A percentile compares a stretch with the other conserved stretches of the same genome.
These are phyloP conservation scores for Ogataea thermomethanolica DNA, from an alignment of 805 yeast genomes.

Conservation along the genomic window DNA sequence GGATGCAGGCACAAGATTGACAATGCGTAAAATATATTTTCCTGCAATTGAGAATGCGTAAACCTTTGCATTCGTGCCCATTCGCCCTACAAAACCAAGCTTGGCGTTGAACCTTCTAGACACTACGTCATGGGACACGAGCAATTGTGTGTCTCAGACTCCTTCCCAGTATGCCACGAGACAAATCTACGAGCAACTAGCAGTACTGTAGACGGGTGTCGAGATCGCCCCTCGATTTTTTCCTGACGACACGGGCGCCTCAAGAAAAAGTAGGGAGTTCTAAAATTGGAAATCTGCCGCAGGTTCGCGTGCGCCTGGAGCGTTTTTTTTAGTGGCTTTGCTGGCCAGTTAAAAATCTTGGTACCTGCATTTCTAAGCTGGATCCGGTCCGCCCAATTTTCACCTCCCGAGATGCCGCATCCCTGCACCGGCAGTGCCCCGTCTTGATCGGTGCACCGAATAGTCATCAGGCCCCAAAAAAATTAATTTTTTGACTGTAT, in stretches of 20 bases:
- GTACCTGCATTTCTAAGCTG: conserved; percentile 6
- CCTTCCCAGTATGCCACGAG: too few species aligned
- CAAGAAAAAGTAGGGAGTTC: background rate
- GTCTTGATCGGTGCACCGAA: background rate
- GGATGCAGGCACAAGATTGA: background rate
- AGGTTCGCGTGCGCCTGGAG: background rate
- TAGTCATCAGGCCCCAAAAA: background rate
- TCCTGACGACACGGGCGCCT: background rate
- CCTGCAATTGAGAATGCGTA: too few species aligned
- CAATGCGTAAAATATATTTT: background rate
- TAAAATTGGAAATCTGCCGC: background rate
- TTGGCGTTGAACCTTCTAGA: too few species aligned
- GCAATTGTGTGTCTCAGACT: too few species aligned
- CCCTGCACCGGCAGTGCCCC: conserved; percentile 8
- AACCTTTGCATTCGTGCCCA: too few species aligned
- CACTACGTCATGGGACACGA: too few species aligned
- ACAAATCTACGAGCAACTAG: too few species aligned
- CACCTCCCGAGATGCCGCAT: background rate
- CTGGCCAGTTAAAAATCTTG: background rate
- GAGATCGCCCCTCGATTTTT: too few species aligned
- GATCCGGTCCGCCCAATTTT: background rate
- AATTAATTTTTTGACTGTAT: background rate
- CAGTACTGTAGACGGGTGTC: too few species aligned
- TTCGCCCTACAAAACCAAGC: too few species aligned
- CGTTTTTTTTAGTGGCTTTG: background rate